A percentile compares a stretch with the other conserved stretches of the same genome.
Evolutionary conservation across 2,329 filamentous ascomycete genomes (phyloP).

Genomic region (Basipetospora chlamydospora): DNA sequence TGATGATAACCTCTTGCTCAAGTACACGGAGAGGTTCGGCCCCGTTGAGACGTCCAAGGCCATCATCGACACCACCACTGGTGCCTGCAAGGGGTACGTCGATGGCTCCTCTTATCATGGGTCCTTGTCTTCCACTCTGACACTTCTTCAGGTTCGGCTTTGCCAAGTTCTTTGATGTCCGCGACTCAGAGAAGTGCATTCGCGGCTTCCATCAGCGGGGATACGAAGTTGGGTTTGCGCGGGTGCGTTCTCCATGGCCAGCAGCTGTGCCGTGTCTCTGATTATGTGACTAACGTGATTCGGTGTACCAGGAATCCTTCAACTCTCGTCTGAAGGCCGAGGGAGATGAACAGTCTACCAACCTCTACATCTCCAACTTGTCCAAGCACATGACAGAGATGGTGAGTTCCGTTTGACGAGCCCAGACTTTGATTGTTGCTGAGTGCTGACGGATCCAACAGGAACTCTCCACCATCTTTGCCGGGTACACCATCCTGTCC

Average conservation of each 20-base stretch:
- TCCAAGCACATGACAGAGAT: conserved; percentile 85
- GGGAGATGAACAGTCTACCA: conserved; percentile 77
- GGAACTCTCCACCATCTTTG: conserved; percentile 67
- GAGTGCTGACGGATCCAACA: conserved; percentile 16
- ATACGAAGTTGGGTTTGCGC: conserved; percentile 94
- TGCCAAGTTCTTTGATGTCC: conserved; percentile 80
- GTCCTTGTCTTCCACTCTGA: too few species aligned
- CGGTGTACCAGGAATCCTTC: conserved; percentile 81
- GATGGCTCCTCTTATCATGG: not conserved
- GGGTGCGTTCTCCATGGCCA: conserved; percentile 38
- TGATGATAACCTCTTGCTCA: conserved; percentile 74
- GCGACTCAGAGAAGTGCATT: conserved; percentile 89
- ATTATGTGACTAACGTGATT: conserved; percentile 12
- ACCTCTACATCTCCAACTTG: conserved; percentile 95
- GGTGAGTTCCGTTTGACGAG: conserved; percentile 46
- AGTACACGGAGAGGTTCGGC: conserved; percentile 78
- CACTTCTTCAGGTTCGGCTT: conserved; percentile 66
- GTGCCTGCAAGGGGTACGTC: conserved; percentile 85
- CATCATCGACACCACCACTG: conserved; percentile 88
- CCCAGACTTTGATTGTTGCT: too few species aligned
- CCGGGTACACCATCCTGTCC: conserved; percentile 71
- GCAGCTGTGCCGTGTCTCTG: conserved; percentile 3
- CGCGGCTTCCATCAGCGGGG: conserved; percentile 86
- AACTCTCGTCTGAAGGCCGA: conserved; percentile 97
- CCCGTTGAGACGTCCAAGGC: conserved; percentile 95